These are phyloP conservation scores for Hypoxylon rickii DNA, from an alignment of 495 filamentous ascomycete genomes.

Conservation along the genomic window DNA sequence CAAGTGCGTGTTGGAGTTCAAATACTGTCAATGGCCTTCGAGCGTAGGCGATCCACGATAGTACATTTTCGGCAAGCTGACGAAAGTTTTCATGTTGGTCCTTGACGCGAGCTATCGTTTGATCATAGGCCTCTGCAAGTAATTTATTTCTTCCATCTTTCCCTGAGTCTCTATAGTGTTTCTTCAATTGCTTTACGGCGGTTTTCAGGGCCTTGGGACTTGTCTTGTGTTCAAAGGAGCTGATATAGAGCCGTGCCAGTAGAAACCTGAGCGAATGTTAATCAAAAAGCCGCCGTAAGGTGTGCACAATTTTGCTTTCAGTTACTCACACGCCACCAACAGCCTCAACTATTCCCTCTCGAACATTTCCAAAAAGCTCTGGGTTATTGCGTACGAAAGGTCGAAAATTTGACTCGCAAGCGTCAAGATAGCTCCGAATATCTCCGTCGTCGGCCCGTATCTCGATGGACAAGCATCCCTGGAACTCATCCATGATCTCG, in stretches of 20 bases:
- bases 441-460: conserved; percentile 47
- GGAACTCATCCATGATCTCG: conserved; percentile 35
- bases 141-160: conserved; percentile 5
- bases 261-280: conserved; percentile 51
- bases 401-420: conserved; percentile 29
- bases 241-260: conserved; percentile 55
- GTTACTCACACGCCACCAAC: conserved; percentile 48
- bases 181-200: conserved; percentile 42
- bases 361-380: conserved; percentile 40
- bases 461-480: conserved; percentile 26
- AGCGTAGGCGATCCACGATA: conserved; percentile 54
- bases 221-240: conserved; percentile 46
- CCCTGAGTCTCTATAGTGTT: not conserved
- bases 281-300: not conserved
- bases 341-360: conserved; percentile 32
- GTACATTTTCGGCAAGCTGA: conserved; percentile 42
- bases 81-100: conserved; percentile 35
- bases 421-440: conserved; percentile 40
- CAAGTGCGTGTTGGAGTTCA: conserved; percentile 57
- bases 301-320: not conserved
- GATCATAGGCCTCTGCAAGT: conserved; percentile 48
- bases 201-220: conserved; percentile 38
- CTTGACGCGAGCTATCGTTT: conserved; percentile 51
- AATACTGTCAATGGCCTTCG: conserved; percentile 42
- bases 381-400: conserved; percentile 18